Base-by-base conservation (phyloP, 31 red algal species). In the Porphyra umbilicalis region DNA sequence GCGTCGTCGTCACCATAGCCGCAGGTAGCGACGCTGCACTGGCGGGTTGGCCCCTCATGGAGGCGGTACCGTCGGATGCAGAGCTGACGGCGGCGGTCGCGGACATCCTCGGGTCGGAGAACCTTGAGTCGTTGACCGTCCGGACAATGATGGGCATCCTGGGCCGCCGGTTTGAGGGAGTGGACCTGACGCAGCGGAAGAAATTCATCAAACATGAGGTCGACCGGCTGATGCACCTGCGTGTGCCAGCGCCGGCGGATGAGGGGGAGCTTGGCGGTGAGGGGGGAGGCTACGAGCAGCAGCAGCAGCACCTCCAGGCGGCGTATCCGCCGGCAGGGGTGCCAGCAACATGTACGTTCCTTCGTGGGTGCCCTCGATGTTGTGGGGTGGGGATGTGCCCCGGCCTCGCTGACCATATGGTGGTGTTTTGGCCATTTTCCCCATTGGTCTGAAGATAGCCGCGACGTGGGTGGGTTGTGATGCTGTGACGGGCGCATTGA, bases 101-200 rank as follows among this genome's bases (percentile, higher is more conserved):
- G 36, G 81, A 87, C 11, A 90, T 94, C 76, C 81, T 94, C 30
- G 81, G 75, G 34, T 81, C n/a, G 32, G 80, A 88, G 82, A 85
- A 94, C 77, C 81, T 94, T 35, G 80, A 88, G 81, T 79, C 80
- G 25, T 88, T 94, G 57, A 94, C 92, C n/a, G 77, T 94, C 39
- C 87, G 92, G 38, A 94, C 88, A 71, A 88, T 90, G 77, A 90
- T 94, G 85, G 81, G 35, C 82, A 90, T 90, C 87, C 88, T 94
- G 40, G 86, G 81, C 32, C 74, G 84, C 18, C 75, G 78, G n/a
- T 85, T 94, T 44, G 25, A 71, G 25, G 57, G 57, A 5, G 57
- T 71, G 11, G 57, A 71, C 57, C 57, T 71, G 57, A 71, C 57
- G 57, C 57, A 18, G 25, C 57, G 57, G 6, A 71, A 71, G 14